Conservation (phyloP, 2,329 filamentous ascomycete genomes). For the Scytalidium sp. region DNA sequence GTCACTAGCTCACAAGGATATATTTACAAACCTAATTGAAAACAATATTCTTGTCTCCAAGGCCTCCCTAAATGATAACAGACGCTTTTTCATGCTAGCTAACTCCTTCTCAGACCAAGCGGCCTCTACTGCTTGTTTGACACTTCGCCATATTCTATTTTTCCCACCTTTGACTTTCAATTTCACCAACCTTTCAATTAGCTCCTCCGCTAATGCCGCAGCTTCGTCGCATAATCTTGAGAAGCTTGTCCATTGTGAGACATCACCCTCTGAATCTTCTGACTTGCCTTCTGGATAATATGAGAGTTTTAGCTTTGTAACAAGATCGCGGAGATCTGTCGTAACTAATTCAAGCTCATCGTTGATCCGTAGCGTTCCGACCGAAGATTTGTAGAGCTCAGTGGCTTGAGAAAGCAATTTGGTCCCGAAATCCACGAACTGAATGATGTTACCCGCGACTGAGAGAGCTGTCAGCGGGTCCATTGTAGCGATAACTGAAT, state of each 20-base stretch:
- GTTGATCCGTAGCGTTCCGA: constrained; percentile 2
- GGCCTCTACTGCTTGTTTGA: not conserved
- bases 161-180: constrained; percentile 4
- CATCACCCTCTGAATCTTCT: not conserved
- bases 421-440: constrained; percentile 13
- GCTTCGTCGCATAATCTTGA: not conserved
- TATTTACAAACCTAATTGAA: constrained; percentile 4
- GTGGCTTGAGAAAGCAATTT: constrained; percentile 8
- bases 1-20: not conserved
- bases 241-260: not conserved
- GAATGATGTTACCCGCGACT: constrained; percentile 8
- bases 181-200: constrained; percentile 1
- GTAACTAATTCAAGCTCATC: constrained; percentile 4
- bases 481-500: not conserved
- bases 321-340: not conserved
- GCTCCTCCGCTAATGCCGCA: not conserved
- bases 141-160: not conserved
- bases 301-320: not conserved
- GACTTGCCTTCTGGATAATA: not conserved
- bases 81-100: not conserved
- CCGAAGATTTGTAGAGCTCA: constrained; percentile 10
- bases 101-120: constrained; percentile 5
- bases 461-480: constrained; percentile 13
- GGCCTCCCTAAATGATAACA: not conserved
- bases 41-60: constrained; percentile 3